phyloP scores from a whole-genome alignment of 768 basidiomycete species.

The Lactarius hengduanensis region DNA sequence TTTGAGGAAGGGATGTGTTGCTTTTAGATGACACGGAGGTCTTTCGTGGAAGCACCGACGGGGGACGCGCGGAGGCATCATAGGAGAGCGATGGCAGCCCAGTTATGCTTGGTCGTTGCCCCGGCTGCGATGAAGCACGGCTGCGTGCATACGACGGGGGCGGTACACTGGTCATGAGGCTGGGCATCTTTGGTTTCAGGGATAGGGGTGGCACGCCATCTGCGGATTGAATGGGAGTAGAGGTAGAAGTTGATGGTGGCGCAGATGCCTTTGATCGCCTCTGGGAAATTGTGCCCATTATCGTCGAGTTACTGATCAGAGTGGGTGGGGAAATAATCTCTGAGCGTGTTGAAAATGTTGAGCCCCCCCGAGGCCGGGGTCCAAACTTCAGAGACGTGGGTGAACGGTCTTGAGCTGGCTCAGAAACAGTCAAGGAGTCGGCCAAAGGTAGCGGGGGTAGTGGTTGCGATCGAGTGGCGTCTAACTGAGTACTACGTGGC shows the following conservation, averaged over 20 bases:
- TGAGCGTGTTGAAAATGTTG: constrained; percentile 41
- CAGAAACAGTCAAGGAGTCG: constrained; percentile 50
- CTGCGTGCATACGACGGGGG: constrained; percentile 40
- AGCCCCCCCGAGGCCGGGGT: constrained; percentile 57
- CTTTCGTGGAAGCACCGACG: constrained; percentile 51
- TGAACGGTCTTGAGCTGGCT: constrained; percentile 27
- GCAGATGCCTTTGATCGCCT: constrained; percentile 66
- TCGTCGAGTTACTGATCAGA: constrained; percentile 59
- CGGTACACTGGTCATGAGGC: constrained; percentile 17
- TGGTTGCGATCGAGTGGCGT: constrained; percentile 19
- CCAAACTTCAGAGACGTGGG: constrained; percentile 39
- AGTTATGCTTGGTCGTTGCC: constrained; percentile 53
- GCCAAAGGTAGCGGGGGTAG: constrained; percentile 67
- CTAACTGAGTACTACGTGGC: constrained; percentile 24
- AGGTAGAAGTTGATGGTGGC: constrained; percentile 42
- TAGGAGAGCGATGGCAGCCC: constrained; percentile 51
- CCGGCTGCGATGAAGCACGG: constrained; percentile 77
- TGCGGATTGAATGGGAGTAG: constrained; percentile 17
- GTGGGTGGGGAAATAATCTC: constrained; percentile 32
- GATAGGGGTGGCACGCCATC: constrained; percentile 33
- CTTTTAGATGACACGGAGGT: constrained; percentile 55
- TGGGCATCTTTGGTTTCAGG: constrained; percentile 40
- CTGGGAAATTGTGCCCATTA: constrained; percentile 64
- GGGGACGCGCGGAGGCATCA: constrained; percentile 51
- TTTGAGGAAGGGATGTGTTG: constrained; percentile 48